Percentiles rank a stretch among this genome's conserved stretches.
These are phyloP conservation scores for Taiozyma sp. DNA, from an alignment of 1,139 yeast genomes.

Conservation along the genomic window DNA sequence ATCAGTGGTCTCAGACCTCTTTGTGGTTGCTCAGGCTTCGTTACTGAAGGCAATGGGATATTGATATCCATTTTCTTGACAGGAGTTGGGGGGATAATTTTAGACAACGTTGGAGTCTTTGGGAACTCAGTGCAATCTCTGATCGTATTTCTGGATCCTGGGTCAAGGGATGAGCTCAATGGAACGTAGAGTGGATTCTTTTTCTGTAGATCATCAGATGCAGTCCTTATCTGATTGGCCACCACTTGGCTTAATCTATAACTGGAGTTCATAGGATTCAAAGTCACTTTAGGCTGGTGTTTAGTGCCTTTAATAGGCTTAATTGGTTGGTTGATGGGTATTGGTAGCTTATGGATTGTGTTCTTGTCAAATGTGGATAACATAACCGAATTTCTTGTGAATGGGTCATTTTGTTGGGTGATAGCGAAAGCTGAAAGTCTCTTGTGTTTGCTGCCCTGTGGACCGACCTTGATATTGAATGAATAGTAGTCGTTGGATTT, in stretches of 20 bases:
- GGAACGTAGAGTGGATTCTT: constrained; percentile 16
- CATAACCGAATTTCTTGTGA: constrained; percentile 21
- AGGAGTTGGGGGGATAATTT: constrained; percentile 62
- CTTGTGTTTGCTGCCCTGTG: constrained; percentile 26
- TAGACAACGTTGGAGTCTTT: constrained; percentile 37
- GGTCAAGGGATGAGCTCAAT: constrained; percentile 18
- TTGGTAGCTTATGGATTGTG: constrained; percentile 19
- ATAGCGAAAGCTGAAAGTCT: constrained; percentile 20
- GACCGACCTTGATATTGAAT: constrained; percentile 24
- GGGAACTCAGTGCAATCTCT: constrained; percentile 29
- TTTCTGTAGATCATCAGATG: background rate
- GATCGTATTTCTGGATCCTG: constrained; percentile 27
- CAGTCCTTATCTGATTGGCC: constrained; percentile 17
- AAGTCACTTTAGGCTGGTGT: constrained; percentile 15
- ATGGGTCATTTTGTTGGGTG: constrained; percentile 20
- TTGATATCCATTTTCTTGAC: constrained; percentile 52
- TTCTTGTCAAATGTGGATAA: constrained; percentile 21
- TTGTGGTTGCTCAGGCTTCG: constrained; percentile 12
- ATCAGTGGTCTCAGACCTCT: constrained; percentile 18
- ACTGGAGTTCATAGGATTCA: constrained; percentile 23
- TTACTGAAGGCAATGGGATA: constrained; percentile 14
- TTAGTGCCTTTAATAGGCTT: constrained; percentile 1
- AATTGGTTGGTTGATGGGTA: constrained; percentile 10
- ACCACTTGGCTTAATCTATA: constrained; percentile 23
- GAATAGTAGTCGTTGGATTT: constrained; percentile 12